phyloP scores from a whole-genome alignment of 306 rosid genomes.

The Comarum palustre region DNA sequence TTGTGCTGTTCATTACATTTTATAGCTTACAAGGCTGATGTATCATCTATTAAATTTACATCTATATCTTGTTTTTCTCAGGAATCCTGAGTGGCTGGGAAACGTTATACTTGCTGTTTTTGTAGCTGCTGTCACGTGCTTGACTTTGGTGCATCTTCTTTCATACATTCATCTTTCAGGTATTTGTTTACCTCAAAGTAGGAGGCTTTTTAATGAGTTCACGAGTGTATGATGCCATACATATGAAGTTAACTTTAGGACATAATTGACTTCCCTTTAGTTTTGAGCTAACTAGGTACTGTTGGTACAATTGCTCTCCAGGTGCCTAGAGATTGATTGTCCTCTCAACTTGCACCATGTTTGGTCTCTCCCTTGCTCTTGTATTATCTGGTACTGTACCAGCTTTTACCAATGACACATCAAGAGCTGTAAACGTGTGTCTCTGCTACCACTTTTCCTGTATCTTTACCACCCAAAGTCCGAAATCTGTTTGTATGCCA shows the following conservation, averaged over 20 bases:
- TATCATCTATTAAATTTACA: slow-evolving; percentile 16
- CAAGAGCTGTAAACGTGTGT: slow-evolving; percentile 84
- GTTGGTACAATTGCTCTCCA: slow-evolving; percentile 34
- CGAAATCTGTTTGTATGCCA: background rate
- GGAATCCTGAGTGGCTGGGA: slow-evolving; percentile 97
- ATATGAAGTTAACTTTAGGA: background rate
- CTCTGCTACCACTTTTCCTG: slow-evolving; percentile 16
- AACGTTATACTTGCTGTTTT: slow-evolving; percentile 55
- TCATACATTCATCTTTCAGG: slow-evolving; percentile 95
- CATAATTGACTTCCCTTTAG: background rate
- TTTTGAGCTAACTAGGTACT: background rate
- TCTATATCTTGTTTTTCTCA: slow-evolving; percentile 30
- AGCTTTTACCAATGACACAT: slow-evolving; percentile 68
- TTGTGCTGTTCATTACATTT: background rate
- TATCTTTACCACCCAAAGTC: slow-evolving; percentile 1
- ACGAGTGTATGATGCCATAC: background rate
- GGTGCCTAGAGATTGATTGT: slow-evolving; percentile 62
- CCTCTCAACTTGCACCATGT: slow-evolving; percentile 54
- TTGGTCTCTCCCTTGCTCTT: slow-evolving; percentile 52
- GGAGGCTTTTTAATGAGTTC: slow-evolving; percentile 9
- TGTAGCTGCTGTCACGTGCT: slow-evolving; percentile 54
- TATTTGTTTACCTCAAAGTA: slow-evolving; percentile 28
- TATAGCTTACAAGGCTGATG: slow-evolving; percentile 5
- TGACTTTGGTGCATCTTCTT: slow-evolving; percentile 84
- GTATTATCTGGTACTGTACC: slow-evolving; percentile 59